Evolutionary conservation across 495 filamentous ascomycete genomes (phyloP), one percentile per base, ranked within the genome.

Genomic region (Hypomontagnella monticulosa): DNA sequence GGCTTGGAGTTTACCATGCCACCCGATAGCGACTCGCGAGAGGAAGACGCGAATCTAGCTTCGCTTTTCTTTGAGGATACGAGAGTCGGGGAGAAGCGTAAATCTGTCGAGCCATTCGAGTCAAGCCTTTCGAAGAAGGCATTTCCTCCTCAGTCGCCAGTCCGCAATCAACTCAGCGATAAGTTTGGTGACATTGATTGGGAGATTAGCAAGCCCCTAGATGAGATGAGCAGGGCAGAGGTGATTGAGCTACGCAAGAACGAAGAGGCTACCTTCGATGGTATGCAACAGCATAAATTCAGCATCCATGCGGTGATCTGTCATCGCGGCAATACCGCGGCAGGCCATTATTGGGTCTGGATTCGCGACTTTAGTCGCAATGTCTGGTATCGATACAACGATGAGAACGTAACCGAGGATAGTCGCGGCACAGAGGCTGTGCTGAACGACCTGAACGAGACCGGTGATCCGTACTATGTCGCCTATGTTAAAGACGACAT

Each of bases 341-440:
- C 89, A 48, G 95, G 95, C 1, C 95, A 99, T 75, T 99, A 97
- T 79, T 99, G 91, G 87, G 93, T 97, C 58, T 97, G 93, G 82
- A 96, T 99, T 67, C 89, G 87, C 71, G 95, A 98, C 75, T 96
- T 96, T 73, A 81, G 87, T 53, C 81, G 84, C 34, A 80, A 89
- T 14, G 77, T 93, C 43, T 99, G 95, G 93, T 89, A 92, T 48
- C 92, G 91, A 70, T 99, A 97, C 81, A 98, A 99, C 73, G 95
- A 99, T 71, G 88, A 88, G 20, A 80, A 81, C 16, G 93, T 99
- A 23, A 87, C 86, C 0, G 86, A 90, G 60, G 67, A 86, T 73
- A 30, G 82, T 86, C 69, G 72, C 47, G 67, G 69, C 32, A 67
- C 68, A 77, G 57, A 77, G 78, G 58, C 82, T 87, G 69, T 97